Evolutionary conservation across 2,329 filamentous ascomycete species (phyloP), one percentile per base, ranked within the genome.

Genomic region (Paracoccidioides lutzii): DNA sequence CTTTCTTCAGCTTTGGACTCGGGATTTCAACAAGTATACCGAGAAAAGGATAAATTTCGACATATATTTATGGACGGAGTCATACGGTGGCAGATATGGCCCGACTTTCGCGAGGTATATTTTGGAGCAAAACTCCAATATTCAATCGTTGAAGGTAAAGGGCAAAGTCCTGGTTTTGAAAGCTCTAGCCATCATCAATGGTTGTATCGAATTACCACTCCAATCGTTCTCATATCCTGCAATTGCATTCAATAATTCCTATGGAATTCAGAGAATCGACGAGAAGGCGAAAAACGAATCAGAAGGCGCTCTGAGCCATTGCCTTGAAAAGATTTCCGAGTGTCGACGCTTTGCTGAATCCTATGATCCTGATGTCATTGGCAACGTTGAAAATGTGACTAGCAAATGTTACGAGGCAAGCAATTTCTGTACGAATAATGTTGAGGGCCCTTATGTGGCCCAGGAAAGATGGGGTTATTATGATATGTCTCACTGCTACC

Each of bases 141-240:
- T 73, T 38, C 57, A 61, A 4, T 64, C 66, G 45, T 61, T 76
- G 32, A 75, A 80, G 54, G 74, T 77, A 45, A 58, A 62, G 7
- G 58, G 53, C 7, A 60, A 57, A 42, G 41, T 45, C 5, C 59
- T 67, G 41, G 53, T 64, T 32, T 59, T 76, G 1, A 72, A 76
- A 55, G 76, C 75, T 0, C 65, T 78, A 1, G 63, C 75, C 0
- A 74, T 78, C 58, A 71, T 77, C 57, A 78, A 89, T 66, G 85
- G 84, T 14, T 80, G 84, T 60, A 73, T 89, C 38, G 87, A 90
- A 63, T 75, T 79, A 60, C 66, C 81, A 35, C 74, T 82, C 1
- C 82, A 88, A 53, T 61, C 61, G 4, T 65, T 64, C 1, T 71
- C 64, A 51, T 73, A 74, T 56, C 70, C 71, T 2, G 64, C 67